phyloP scores from a whole-genome alignment of 2,329 filamentous ascomycete genomes.

The Fusarium tanahbumbuense region DNA sequence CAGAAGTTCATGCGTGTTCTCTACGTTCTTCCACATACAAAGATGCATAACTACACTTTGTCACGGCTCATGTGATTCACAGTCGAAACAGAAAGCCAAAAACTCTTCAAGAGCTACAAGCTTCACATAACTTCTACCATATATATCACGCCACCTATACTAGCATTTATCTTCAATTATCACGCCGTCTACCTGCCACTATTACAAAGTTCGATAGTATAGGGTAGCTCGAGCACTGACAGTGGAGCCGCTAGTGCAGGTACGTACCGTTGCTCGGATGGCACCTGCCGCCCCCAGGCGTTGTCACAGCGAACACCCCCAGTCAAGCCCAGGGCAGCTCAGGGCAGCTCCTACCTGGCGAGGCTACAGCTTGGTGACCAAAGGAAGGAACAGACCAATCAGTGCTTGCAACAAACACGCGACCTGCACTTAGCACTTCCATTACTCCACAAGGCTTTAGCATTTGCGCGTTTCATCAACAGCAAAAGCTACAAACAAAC shows the following conservation, averaged over 20 bases:
- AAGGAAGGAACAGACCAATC: conserved; percentile 19
- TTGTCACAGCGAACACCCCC: conserved; percentile 9
- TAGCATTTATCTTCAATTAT: background rate
- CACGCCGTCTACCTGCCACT: background rate
- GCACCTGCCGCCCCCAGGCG: conserved; percentile 17
- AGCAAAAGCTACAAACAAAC: conserved; percentile 17
- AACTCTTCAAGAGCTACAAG: background rate
- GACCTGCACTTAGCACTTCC: conserved; percentile 19
- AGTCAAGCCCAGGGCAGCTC: background rate
- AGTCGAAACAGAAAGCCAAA: background rate
- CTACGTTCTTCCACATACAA: rapidly evolving
- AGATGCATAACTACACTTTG: rapidly evolving
- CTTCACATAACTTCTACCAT: background rate
- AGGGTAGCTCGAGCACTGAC: background rate
- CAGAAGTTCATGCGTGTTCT: background rate
- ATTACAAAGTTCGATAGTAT: background rate
- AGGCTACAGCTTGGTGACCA: conserved; percentile 19
- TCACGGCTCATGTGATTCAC: background rate
- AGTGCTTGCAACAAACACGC: conserved; percentile 29
- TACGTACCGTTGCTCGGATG: conserved; percentile 10
- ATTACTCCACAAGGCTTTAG: conserved; percentile 37
- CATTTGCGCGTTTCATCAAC: conserved; percentile 30
- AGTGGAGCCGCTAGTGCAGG: background rate
- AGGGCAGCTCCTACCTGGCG: conserved; percentile 13
- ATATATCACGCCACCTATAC: background rate